A percentile compares a stretch with the other conserved stretches of the same genome.
Evolutionary conservation across 495 filamentous ascomycete genomes (phyloP).

Genomic region (Bacidia gigantensis): DNA sequence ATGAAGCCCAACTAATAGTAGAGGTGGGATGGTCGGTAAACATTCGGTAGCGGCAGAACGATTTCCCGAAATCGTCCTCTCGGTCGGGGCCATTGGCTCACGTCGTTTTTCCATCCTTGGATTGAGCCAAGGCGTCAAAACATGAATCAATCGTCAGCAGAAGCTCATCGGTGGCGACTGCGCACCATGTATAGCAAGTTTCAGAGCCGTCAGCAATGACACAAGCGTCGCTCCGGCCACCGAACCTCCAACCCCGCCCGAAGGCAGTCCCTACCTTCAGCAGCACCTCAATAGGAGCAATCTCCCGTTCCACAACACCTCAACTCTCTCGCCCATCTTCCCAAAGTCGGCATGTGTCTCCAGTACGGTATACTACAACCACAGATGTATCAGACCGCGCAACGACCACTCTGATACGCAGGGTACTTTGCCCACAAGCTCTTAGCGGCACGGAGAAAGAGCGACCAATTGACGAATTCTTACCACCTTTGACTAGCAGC

Average conservation of each 20-base stretch:
- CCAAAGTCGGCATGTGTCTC: slow-evolving; percentile 22
- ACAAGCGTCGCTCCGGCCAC: slow-evolving; percentile 21
- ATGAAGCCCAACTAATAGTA: too few species aligned
- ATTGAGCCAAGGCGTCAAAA: too few species aligned
- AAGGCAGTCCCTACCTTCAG: slow-evolving; percentile 29
- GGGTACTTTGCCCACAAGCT: slow-evolving; percentile 47
- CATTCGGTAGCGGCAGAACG: too few species aligned
- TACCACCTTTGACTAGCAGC: slow-evolving; percentile 83
- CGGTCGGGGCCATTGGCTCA: too few species aligned
- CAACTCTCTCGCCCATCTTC: slow-evolving; percentile 24
- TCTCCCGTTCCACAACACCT: slow-evolving; percentile 21
- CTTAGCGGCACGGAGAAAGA: slow-evolving; percentile 28
- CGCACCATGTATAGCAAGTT: neutral
- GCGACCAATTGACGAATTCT: slow-evolving; percentile 56
- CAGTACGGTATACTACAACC: slow-evolving; percentile 20
- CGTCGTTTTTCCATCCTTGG: too few species aligned
- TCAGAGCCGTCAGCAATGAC: slow-evolving; percentile 9
- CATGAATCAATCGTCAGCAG: too few species aligned
- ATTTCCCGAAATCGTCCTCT: too few species aligned
- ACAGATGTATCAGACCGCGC: slow-evolving; percentile 40
- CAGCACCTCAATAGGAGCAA: slow-evolving; percentile 29
- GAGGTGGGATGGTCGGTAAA: too few species aligned
- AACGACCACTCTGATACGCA: slow-evolving; percentile 46
- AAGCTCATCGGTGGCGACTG: neutral
- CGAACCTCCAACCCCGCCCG: slow-evolving; percentile 36